Base-by-base conservation (phyloP, 345 rosid genomes). In the Hypericum androsaemum region DNA sequence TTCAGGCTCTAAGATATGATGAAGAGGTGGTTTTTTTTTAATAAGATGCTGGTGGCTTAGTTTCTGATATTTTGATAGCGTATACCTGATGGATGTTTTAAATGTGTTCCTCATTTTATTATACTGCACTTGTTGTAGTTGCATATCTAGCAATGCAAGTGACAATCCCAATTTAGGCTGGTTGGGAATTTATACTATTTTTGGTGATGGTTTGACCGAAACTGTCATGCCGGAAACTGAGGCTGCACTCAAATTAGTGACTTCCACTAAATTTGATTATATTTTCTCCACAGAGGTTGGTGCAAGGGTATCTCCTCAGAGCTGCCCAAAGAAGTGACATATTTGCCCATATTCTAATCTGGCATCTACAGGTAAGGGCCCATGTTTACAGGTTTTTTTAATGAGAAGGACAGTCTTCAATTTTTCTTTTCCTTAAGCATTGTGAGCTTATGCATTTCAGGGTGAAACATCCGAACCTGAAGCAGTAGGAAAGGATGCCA, bases 271-370 rank as follows among this genome's bases (percentile, higher is more conserved):
- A 22, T 22, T 22, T 22, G 32, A 22, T 22, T 1, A 22, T 22
- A 22, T 22, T 22, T 22, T 22, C 39, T 66, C 64, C 71, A 73
- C 95, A 94, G 99, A 73, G 63, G 65, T 66, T 92, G 49, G 99
- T 94, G 37, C 95, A 94, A 78, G 97, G 99, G 44, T 94, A 94
- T 69, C 73, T 94, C 78, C 89, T 94, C 37, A 80, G 97, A 80
- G 99, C 99, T 52, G 69, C 99, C 64, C 94, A 94, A 63, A 76
- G 90, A 72, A 94, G 97, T 67, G 95, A 94, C 64, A 71, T 94
- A 72, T 94, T 94, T 66, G 88, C 97, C 54, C 99, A 94, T 69
- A 94, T 88, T 72, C 73, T 94, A 64, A 88, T 94, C 68, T 94
- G 99, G 99, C 90, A 83, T 79, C 68, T 94, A 56, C 95, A 88